Evolutionary conservation across 2,329 filamentous ascomycete species (phyloP).

Genomic region (Blastomyces parvus): DNA sequence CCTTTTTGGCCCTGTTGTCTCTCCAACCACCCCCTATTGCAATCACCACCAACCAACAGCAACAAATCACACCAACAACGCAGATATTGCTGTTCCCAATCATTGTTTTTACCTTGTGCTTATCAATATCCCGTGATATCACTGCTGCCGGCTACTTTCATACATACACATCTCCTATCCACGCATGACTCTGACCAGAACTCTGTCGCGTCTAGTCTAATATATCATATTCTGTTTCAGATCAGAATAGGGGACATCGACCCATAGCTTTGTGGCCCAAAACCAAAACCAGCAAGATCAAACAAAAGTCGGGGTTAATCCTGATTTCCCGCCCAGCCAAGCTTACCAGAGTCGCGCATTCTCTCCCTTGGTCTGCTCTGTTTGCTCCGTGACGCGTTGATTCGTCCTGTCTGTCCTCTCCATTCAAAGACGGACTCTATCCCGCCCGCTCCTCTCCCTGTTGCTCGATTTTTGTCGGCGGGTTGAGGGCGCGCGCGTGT

Average conservation of each 20-base stretch:
- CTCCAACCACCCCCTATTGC: not conserved
- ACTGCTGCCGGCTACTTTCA: not conserved
- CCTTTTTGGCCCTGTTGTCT: not conserved
- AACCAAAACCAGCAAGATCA: not conserved
- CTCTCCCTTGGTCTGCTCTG: not conserved
- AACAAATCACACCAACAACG: not conserved
- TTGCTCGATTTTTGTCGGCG: not conserved
- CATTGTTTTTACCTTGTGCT: not conserved
- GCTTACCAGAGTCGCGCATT: not conserved
- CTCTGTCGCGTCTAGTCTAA: not conserved
- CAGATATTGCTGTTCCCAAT: not conserved
- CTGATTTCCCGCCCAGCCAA: not conserved
- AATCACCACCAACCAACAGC: not conserved
- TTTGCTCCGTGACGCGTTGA: not conserved
- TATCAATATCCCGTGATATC: constrained; percentile 6
- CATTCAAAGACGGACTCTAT: not conserved
- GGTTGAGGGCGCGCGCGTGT: not conserved
- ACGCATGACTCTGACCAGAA: constrained; percentile 2
- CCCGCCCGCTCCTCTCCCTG: not conserved
- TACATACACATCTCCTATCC: not conserved
- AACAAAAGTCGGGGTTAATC: not conserved
- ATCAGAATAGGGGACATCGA: not conserved
- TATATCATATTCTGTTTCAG: not conserved
- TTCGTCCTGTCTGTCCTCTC: not conserved
- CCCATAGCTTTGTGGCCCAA: not conserved